Percentiles rank a stretch among this genome's conserved stretches.
Evolutionary conservation across 2,329 filamentous ascomycete species (phyloP).

Genomic region (Cladobotryum mycophilum): DNA sequence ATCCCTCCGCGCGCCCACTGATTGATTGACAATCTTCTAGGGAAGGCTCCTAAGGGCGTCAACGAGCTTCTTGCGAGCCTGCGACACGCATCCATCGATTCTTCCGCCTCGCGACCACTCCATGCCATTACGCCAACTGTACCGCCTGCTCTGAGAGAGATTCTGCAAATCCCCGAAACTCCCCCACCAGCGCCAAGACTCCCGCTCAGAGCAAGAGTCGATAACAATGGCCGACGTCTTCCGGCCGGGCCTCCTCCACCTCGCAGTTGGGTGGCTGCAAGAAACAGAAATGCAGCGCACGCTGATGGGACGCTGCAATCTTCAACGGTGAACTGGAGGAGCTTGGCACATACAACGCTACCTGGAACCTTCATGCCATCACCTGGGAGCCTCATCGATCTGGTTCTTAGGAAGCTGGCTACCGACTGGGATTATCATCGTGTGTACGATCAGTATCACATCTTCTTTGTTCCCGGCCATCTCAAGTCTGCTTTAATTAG

Average conservation of each 20-base stretch:
- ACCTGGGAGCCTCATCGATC: constrained; percentile 44
- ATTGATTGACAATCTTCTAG: constrained; percentile 17
- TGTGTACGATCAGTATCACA: constrained; percentile 50
- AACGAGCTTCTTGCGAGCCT: constrained; percentile 55
- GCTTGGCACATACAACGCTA: constrained; percentile 23
- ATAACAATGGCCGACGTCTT: constrained; percentile 42
- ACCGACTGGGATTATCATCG: constrained; percentile 50
- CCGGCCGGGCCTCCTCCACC: constrained; percentile 56
- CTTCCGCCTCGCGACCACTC: constrained; percentile 22
- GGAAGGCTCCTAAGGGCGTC: constrained; percentile 37
- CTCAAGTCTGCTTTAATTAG: constrained; percentile 47
- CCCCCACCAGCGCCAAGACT: constrained; percentile 45
- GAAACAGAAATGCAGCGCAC: constrained; percentile 12
- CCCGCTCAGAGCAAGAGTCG: constrained; percentile 35
- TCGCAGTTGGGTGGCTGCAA: constrained; percentile 44
- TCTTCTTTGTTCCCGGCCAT: constrained; percentile 49
- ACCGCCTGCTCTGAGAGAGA: constrained; percentile 51
- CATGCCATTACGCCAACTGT: constrained; percentile 43
- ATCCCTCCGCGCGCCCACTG: not conserved
- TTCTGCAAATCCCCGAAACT: constrained; percentile 54
- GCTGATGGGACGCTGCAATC: constrained; percentile 13
- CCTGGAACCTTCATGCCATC: constrained; percentile 41
- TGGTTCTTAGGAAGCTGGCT: constrained; percentile 44
- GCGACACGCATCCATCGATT: constrained; percentile 38
- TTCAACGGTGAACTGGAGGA: constrained; percentile 16